phyloP scores from a whole-genome alignment of 768 basidiomycete genomes.

The Candolleomyces eurysporus region DNA sequence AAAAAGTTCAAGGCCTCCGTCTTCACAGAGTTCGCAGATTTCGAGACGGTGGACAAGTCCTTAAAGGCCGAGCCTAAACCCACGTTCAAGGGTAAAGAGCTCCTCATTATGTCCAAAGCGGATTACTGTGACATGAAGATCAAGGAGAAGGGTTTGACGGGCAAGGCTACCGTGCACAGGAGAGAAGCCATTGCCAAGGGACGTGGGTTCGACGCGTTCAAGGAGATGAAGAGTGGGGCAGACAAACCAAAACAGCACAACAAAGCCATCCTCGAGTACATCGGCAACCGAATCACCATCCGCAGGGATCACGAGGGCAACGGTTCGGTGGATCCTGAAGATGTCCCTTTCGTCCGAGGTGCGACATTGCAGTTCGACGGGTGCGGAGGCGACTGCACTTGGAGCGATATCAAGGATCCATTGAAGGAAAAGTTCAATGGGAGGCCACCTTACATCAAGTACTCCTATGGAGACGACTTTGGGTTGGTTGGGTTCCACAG shows the following conservation, averaged over 20 bases:
- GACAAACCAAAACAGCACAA: slow-evolving; percentile 39
- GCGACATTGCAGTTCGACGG: slow-evolving; percentile 60
- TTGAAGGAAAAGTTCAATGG: slow-evolving; percentile 50
- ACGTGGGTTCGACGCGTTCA: slow-evolving; percentile 79
- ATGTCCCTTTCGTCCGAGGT: slow-evolving; percentile 52
- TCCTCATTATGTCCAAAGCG: slow-evolving; percentile 80
- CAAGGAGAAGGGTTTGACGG: slow-evolving; percentile 86
- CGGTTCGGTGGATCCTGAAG: slow-evolving; percentile 61
- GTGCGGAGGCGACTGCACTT: slow-evolving; percentile 46
- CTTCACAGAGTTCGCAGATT: slow-evolving; percentile 86
- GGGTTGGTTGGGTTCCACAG: slow-evolving; percentile 66
- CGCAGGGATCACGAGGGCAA: slow-evolving; percentile 58
- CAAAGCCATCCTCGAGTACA: slow-evolving; percentile 71
- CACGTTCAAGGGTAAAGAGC: slow-evolving; percentile 69
- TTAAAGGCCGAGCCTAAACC: slow-evolving; percentile 81
- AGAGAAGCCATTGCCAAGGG: slow-evolving; percentile 50
- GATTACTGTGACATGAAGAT: slow-evolving; percentile 96
- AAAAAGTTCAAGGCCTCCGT: slow-evolving; percentile 95
- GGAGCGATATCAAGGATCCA: slow-evolving; percentile 52
- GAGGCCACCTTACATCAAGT: slow-evolving; percentile 52
- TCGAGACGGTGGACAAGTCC: slow-evolving; percentile 68
- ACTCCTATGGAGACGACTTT: slow-evolving; percentile 40
- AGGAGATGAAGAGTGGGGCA: slow-evolving; percentile 40
- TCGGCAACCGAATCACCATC: slow-evolving; percentile 68
- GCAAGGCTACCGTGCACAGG: slow-evolving; percentile 62